A percentile compares a stretch with the other conserved stretches of the same genome.
phyloP scores from a whole-genome alignment of 176 grass and related monocot genomes.

The Oryza brachyantha region DNA sequence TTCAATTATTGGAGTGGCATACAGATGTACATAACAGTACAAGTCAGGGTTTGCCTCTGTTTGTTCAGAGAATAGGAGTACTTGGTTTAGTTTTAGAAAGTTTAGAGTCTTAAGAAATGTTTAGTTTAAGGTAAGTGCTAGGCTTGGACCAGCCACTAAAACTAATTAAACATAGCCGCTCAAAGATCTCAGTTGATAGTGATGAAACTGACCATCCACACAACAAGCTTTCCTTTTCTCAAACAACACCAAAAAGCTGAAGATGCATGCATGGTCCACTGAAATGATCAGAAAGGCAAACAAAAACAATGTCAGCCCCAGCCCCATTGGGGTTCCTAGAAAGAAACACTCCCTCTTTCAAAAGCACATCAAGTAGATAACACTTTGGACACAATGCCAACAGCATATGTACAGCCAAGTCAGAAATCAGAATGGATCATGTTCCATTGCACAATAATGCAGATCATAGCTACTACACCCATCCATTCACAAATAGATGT shows the following conservation, averaged over 20 bases:
- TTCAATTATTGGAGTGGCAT: slow-evolving; percentile 16
- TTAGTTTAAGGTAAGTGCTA: slow-evolving; percentile 6
- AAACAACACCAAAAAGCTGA: slow-evolving; percentile 18
- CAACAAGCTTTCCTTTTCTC: slow-evolving; percentile 20
- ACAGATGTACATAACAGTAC: not conserved
- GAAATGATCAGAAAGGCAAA: slow-evolving; percentile 20
- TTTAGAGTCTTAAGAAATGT: not conserved
- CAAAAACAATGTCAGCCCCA: slow-evolving; percentile 12
- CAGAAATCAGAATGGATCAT: slow-evolving; percentile 11
- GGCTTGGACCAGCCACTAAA: slow-evolving; percentile 13
- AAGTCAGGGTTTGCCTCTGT: not conserved
- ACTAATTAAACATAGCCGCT: slow-evolving; percentile 5
- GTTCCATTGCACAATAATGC: not conserved
- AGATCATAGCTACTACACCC: not conserved
- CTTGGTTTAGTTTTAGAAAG: not conserved
- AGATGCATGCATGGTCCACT: slow-evolving; percentile 9
- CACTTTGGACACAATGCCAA: slow-evolving; percentile 23
- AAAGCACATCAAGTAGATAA: slow-evolving; percentile 23
- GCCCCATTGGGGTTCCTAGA: not conserved
- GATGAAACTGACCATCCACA: slow-evolving; percentile 29
- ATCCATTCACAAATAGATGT: not conserved
- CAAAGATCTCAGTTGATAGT: slow-evolving; percentile 9
- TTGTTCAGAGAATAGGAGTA: not conserved
- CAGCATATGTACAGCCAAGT: slow-evolving; percentile 24
- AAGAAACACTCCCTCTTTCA: slow-evolving; percentile 21